Base-by-base conservation (phyloP, 371 early-diverging fungal genomes). In the Lichtheimia hyalospora region DNA sequence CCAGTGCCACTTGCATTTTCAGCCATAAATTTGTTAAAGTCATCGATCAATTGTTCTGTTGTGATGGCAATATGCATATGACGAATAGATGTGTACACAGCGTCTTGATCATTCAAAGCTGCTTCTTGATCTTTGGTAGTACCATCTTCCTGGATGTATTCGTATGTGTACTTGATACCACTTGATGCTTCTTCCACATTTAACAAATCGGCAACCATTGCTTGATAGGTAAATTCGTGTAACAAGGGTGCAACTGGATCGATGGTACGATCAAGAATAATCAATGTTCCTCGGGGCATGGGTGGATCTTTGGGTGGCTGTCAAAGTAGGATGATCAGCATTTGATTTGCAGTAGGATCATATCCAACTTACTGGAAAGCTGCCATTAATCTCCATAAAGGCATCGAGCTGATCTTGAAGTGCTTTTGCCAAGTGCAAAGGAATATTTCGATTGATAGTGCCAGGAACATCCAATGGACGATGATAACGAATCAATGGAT, bases 181-280 rank as follows among this genome's bases (percentile, higher is more conserved):
- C 63, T 49, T 2, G 72, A 53, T 21, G 69, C 71, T 59, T 90
- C 84, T 66, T 90, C 88, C 15, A 93, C 82, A 15, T 82, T 75
- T n/a, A 95, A 64, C 40, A 95, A 69, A 67, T 98, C 98, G 51
- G 93, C 87, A 13, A 89, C 85, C 89, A 95, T 92, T 3, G 97
- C 94, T 73, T 97, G 96, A 62, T 96, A 97, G 0, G 96, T 93
- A 44, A 97, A 93, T 64, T 95, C 93, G 73, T 97, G 98, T 25
- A 97, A 68, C 18, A 97, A 74, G 1, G 99, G 96, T 6, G 95
- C 82, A 52, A 83, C 71, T 39, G 88, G 77, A 74, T 98, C 99
- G 49, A 94, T 79, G 3, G 92, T 86, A 56, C 99, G 90, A 75
- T 98, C 99, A 23, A 94, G 69, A 57, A 98, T 82, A 23, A 97